Percentiles rank a stretch among this genome's conserved stretches.
Evolutionary conservation across 1,284 basidiomycete species (phyloP).

Genomic region (Sutorius eximius): DNA sequence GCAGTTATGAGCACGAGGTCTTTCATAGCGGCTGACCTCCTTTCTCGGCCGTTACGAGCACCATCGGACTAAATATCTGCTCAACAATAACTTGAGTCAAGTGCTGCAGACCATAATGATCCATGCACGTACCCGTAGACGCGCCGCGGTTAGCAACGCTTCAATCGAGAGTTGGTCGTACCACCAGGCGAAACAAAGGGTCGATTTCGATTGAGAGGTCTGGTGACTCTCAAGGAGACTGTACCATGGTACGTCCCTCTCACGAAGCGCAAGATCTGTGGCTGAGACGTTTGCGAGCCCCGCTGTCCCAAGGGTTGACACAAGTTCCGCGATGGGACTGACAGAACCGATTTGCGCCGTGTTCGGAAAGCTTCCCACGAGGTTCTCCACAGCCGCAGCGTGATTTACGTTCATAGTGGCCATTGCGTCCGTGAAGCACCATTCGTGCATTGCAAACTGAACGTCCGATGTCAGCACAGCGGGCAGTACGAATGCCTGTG

Average conservation of each 20-base stretch:
- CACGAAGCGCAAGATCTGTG: constrained; percentile 5
- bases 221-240: constrained; percentile 6
- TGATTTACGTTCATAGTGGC: constrained; percentile 5
- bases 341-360: background rate
- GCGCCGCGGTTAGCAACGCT: constrained; percentile 9
- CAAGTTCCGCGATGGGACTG: background rate
- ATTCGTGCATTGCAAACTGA: constrained; percentile 17
- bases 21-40: background rate
- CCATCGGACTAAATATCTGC: background rate
- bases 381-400: constrained; percentile 1
- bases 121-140: background rate
- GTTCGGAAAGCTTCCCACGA: constrained; percentile 5
- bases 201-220: background rate
- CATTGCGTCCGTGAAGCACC: constrained; percentile 14
- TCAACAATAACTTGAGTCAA: background rate
- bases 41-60: background rate
- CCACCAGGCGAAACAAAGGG: constrained; percentile 12
- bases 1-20: too few species aligned
- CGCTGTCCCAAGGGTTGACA: background rate
- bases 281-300: constrained; percentile 5
- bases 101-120: background rate
- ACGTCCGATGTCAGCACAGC: background rate
- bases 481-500: background rate
- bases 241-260: constrained; percentile 12
- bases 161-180: constrained; percentile 10